Evolutionary conservation across 768 basidiomycete genomes (phyloP), one percentile per base, ranked within the genome.

Genomic region (Suillus ampliporus): DNA sequence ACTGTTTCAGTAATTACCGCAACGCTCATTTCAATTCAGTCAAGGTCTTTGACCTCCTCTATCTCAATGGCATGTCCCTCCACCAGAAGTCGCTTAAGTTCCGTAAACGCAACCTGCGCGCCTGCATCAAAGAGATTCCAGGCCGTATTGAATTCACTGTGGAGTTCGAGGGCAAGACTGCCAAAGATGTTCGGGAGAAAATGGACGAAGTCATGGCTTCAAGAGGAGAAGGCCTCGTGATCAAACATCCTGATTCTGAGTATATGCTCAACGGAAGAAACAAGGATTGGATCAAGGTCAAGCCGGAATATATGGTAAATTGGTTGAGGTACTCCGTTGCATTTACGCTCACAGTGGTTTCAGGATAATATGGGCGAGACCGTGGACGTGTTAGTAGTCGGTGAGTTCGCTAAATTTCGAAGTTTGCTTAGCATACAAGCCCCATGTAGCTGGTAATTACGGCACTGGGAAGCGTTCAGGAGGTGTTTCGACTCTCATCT

Each of bases 11-110:
- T 26, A 38, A 23, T 38, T 38, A 17, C 37, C 66, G 91, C 82
- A 40, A 10, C 31, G 31, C 17, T 17, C 35, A n/a, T 35, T 21
- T 15, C 17, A 53, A 59, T 41, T n/a, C 64, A 98, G 96, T 97
- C 85, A 99, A 97, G 76, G 86, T 99, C 11, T 99, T 99, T 71
- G 97, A 99, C 74, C 80, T 99, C 23, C 80, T 99, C 1, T 95
- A 92, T 71, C 82, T 97, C 62, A 95, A 96, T 66, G 90, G 89
- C n/a, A 82, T 83, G 71, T 89, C 89, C 4, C 83, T 97, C 3
- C 82, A 95, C 52, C 82, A 89, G 59, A 87, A 84, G 67, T 86
- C 91, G 0, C 83, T 91, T 26, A 80, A 82, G 41, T 88, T 89
- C 69, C 88, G 97, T 38, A 96, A 95, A 75, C 84, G 86, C 58